phyloP scores from a whole-genome alignment of 306 rosid genomes.

The Lupinus albus region DNA sequence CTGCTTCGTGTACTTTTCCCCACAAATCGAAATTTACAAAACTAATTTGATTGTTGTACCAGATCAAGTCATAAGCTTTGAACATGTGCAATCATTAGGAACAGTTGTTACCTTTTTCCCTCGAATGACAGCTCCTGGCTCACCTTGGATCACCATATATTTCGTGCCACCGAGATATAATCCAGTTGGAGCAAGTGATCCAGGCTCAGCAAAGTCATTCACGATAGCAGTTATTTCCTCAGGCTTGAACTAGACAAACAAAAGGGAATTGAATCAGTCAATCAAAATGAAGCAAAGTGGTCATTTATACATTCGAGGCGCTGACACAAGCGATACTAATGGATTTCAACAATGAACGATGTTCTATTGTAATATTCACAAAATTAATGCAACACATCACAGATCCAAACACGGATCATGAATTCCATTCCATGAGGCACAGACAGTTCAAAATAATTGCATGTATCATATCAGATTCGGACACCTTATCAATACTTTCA shows the following conservation, averaged over 20 bases:
- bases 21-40: background rate
- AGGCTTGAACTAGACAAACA: slow-evolving; percentile 55
- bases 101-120: slow-evolving; percentile 73
- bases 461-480: too few species aligned
- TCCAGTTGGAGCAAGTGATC: slow-evolving; percentile 86
- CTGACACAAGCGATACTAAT: background rate
- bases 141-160: slow-evolving; percentile 94
- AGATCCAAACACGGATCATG: background rate
- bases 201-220: slow-evolving; percentile 75
- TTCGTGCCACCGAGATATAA: slow-evolving; percentile 76
- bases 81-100: slow-evolving; percentile 2
- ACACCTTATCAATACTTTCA: too few species aligned
- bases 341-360: background rate
- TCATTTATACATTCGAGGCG: background rate
- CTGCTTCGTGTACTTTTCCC: background rate
- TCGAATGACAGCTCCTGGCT: slow-evolving; percentile 75
- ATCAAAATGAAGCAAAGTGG: slow-evolving; percentile 7
- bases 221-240: slow-evolving; percentile 67
- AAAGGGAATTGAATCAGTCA: slow-evolving; percentile 9
- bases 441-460: too few species aligned
- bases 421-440: background rate
- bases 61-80: background rate
- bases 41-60: too few species aligned
- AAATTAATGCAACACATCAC: background rate
- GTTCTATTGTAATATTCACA: background rate